phyloP scores from a whole-genome alignment of 2,329 filamentous ascomycete species.

The Alternaria ventricosa region DNA sequence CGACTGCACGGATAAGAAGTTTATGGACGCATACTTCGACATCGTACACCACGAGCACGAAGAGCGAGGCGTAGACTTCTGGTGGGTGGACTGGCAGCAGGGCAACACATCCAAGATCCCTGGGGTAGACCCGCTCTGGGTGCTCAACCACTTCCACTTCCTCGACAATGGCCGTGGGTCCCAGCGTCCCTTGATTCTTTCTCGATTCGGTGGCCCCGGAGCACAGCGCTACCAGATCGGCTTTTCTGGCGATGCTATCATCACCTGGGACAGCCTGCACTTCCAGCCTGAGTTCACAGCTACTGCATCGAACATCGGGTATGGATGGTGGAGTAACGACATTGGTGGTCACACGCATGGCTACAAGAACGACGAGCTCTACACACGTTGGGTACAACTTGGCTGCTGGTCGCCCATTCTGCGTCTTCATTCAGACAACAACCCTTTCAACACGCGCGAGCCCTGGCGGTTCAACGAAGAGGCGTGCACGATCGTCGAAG shows the following conservation, averaged over 20 bases:
- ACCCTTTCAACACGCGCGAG: conserved; percentile 65
- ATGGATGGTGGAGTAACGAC: conserved; percentile 73
- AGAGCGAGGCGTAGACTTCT: conserved; percentile 65
- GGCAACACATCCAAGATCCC: conserved; percentile 61
- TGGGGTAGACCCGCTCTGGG: conserved; percentile 68
- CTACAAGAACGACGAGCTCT: conserved; percentile 63
- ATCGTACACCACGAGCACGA: conserved; percentile 65
- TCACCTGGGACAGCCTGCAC: conserved; percentile 65
- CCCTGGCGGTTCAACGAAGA: conserved; percentile 64
- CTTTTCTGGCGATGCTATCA: conserved; percentile 68
- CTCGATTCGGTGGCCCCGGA: conserved; percentile 67
- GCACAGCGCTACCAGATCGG: conserved; percentile 70
- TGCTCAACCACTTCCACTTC: conserved; percentile 70
- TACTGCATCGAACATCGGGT: conserved; percentile 70
- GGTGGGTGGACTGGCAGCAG: conserved; percentile 75
- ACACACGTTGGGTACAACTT: conserved; percentile 67
- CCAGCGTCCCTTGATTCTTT: conserved; percentile 62
- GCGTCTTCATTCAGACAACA: conserved; percentile 66
- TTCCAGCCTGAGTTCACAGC: conserved; percentile 73
- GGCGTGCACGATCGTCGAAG: conserved; percentile 55
- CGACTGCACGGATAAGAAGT: conserved; percentile 61
- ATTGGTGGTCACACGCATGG: conserved; percentile 69
- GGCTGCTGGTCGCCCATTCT: conserved; percentile 68
- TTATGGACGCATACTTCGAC: conserved; percentile 65
- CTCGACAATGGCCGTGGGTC: conserved; percentile 57